phyloP scores from a whole-genome alignment of 1,139 yeast species.

The Pichia norvegensis region DNA sequence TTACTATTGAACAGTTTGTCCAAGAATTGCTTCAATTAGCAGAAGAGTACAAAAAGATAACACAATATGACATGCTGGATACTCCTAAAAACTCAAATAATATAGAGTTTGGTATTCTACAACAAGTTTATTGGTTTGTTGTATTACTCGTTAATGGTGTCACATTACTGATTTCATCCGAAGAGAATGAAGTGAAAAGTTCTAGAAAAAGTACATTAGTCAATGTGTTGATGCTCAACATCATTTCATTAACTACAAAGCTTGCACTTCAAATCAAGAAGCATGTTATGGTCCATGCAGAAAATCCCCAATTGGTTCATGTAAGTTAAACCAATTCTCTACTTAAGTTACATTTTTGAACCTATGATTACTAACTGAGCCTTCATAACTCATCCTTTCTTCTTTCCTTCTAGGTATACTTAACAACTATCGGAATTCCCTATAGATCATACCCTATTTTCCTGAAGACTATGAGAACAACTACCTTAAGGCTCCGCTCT shows the following conservation, averaged over 20 bases:
- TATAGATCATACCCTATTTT: not conserved
- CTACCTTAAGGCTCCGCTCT: not conserved
- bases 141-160: not conserved
- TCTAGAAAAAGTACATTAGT: not conserved
- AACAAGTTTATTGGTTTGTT: not conserved
- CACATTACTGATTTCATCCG: not conserved
- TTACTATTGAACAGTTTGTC: not conserved
- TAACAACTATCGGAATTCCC: slow-evolving; percentile 3
- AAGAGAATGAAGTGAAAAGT: not conserved
- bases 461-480: slow-evolving; percentile 1
- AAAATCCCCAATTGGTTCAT: not conserved
- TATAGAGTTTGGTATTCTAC: not conserved
- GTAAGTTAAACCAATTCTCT: not conserved
- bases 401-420: slow-evolving; percentile 3
- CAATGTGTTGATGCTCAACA: not conserved
- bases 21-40: not conserved
- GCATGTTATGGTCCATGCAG: not conserved
- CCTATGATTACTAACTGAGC: not conserved
- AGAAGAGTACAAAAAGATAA: not conserved
- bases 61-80: not conserved
- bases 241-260: not conserved
- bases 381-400: not conserved
- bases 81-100: not conserved
- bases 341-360: not conserved
- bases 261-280: not conserved